Percentiles rank a stretch among this genome's conserved stretches.
These are phyloP conservation scores for Calonectria henricotiae DNA, from an alignment of 2,329 filamentous ascomycete genomes.

Conservation along the genomic window DNA sequence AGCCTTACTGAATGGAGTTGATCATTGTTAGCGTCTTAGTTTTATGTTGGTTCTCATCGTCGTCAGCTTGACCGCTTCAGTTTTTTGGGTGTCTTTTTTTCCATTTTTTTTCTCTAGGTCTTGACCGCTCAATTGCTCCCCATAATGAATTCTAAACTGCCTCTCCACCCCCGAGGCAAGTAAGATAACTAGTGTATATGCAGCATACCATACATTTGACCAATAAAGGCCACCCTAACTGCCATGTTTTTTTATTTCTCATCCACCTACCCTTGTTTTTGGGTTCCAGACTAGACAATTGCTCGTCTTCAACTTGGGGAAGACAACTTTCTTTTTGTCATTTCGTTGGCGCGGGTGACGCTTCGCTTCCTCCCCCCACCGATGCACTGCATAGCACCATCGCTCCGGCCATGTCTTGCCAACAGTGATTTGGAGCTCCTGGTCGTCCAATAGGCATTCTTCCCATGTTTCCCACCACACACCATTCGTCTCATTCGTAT, in stretches of 20 bases:
- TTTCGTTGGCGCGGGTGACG: background rate
- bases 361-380: background rate
- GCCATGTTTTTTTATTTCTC: background rate
- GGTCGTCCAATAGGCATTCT: background rate
- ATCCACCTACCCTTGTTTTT: background rate
- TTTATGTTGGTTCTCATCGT: background rate
- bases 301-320: background rate
- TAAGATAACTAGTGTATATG: background rate
- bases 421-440: background rate
- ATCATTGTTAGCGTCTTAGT: background rate
- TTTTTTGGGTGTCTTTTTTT: background rate
- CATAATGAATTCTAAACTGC: background rate
- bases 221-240: background rate
- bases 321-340: background rate
- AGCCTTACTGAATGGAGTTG: background rate
- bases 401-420: background rate
- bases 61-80: slow-evolving; percentile 13
- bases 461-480: background rate
- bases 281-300: background rate
- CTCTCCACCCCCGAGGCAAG: too few species aligned
- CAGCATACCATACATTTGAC: background rate
- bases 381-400: background rate
- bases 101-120: too few species aligned
- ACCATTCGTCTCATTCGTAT: background rate
- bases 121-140: background rate